These are phyloP conservation scores for Xerocomus tenax DNA, from an alignment of 1,284 basidiomycete species.

Conservation along the genomic window DNA sequence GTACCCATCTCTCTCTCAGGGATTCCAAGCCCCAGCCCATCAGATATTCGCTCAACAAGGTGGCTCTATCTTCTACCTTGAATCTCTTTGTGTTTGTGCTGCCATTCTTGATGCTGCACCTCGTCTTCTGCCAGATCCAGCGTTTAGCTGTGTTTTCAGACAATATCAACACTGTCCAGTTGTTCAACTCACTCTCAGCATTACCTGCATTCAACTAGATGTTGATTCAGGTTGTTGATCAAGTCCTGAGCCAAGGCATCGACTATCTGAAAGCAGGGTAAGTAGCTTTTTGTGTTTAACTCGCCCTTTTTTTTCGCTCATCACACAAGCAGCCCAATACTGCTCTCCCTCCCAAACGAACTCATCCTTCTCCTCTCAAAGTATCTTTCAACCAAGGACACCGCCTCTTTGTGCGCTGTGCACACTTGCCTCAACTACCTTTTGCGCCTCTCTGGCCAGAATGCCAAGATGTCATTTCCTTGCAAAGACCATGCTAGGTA, in stretches of 20 bases:
- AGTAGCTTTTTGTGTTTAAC: no score
- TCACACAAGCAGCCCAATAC: no score
- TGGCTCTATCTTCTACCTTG: conserved; percentile 26
- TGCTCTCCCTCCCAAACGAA: no score
- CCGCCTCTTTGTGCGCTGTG: no score
- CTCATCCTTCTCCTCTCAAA: no score
- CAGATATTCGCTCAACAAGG: background rate
- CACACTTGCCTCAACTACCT: no score
- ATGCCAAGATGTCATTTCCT: no score
- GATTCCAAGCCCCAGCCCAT: conserved; percentile 14
- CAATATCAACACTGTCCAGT: conserved; percentile 20
- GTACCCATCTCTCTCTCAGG: conserved; percentile 14
- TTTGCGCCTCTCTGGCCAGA: no score
- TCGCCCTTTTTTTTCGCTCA: no score
- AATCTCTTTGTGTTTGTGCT: conserved; percentile 24
- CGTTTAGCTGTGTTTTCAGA: conserved; percentile 21
- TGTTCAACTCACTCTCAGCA: conserved; percentile 8
- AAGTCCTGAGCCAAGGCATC: conserved; percentile 9
- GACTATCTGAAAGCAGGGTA: no score
- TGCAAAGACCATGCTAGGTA: no score
- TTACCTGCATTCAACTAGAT: conserved; percentile 18
- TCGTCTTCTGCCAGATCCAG: background rate
- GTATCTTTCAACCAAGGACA: no score
- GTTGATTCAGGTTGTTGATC: conserved; percentile 12
- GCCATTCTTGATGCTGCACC: conserved; percentile 10